A percentile compares a stretch with the other conserved stretches of the same genome.
phyloP scores from a whole-genome alignment of 345 rosid genomes.

The Pugionium dolabratum region DNA sequence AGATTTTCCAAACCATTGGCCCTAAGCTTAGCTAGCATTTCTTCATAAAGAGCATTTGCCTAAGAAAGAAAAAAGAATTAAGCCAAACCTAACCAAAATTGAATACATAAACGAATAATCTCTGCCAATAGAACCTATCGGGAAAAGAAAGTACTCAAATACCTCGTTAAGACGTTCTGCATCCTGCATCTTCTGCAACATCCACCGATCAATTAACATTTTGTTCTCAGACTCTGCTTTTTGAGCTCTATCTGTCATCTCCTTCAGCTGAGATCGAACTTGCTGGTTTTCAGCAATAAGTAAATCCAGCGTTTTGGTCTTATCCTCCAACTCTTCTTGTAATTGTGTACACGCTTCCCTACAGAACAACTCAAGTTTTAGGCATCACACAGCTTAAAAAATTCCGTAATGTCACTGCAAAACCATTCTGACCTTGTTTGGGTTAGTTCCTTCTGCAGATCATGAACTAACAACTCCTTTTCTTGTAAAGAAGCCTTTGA shows the following conservation, averaged over 20 bases:
- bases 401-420: constrained; percentile 6
- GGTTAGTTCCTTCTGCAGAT: constrained; percentile 52
- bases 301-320: constrained; percentile 44
- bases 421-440: constrained; percentile 52
- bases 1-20: constrained; percentile 89
- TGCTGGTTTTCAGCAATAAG: constrained; percentile 48
- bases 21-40: constrained; percentile 77
- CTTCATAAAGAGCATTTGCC: constrained; percentile 92
- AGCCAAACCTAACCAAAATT: neutral
- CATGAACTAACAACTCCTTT: constrained; percentile 35
- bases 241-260: constrained; percentile 62
- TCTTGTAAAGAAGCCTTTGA: constrained; percentile 62
- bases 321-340: constrained; percentile 64
- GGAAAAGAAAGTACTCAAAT: neutral
- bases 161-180: constrained; percentile 99
- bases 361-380: constrained; percentile 10
- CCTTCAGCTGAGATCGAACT: constrained; percentile 61
- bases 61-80: constrained; percentile 25
- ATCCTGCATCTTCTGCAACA: constrained; percentile 96
- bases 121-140: too few species aligned
- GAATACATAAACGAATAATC: too few species aligned
- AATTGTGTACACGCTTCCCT: constrained; percentile 68
- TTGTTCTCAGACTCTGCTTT: constrained; percentile 87
- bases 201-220: constrained; percentile 91
- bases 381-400: constrained; percentile 11